A percentile compares a stretch with the other conserved stretches of the same genome.
phyloP scores from a whole-genome alignment of 2,329 filamentous ascomycete species.

The Incumbomyces delicatus region DNA sequence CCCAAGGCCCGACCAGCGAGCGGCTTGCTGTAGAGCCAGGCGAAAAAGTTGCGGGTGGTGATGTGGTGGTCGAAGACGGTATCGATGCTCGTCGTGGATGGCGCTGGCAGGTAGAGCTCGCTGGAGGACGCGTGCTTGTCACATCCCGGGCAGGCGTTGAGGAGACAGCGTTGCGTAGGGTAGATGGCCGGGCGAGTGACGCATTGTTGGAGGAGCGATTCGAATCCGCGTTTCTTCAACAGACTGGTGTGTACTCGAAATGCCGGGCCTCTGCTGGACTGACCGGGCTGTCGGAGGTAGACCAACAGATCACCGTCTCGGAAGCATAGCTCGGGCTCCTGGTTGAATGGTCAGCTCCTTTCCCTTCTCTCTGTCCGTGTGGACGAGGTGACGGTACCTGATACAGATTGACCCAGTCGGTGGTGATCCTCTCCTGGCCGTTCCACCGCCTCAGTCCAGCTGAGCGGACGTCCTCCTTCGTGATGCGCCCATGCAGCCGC shows the following conservation, averaged over 20 bases:
- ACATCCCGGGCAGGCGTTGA: constrained; percentile 18
- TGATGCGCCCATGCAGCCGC: constrained; percentile 17
- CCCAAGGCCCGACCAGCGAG: constrained; percentile 44
- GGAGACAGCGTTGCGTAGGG: constrained; percentile 11
- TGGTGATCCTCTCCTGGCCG: constrained; percentile 18
- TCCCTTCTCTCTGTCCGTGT: not conserved
- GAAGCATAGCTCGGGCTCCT: constrained; percentile 22
- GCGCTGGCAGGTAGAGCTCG: constrained; percentile 21
- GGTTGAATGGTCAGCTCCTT: not conserved
- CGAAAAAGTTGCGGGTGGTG: constrained; percentile 22
- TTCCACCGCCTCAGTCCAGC: constrained; percentile 22
- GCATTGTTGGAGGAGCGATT: constrained; percentile 15
- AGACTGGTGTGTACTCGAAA: constrained; percentile 18
- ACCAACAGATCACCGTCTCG: constrained; percentile 20
- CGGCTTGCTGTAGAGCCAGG: constrained; percentile 20
- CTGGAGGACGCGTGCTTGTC: constrained; percentile 11
- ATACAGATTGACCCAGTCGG: constrained; percentile 21
- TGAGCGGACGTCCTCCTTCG: constrained; percentile 17
- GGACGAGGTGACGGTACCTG: constrained; percentile 12
- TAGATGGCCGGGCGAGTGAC: constrained; percentile 15
- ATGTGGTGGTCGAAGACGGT: constrained; percentile 19
- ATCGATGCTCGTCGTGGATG: constrained; percentile 13
- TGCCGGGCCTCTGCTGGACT: constrained; percentile 21
- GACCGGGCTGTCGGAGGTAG: constrained; percentile 20
- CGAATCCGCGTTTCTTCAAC: constrained; percentile 16